phyloP scores from a whole-genome alignment of 495 filamentous ascomycete species.

The Trichoderma virens region DNA sequence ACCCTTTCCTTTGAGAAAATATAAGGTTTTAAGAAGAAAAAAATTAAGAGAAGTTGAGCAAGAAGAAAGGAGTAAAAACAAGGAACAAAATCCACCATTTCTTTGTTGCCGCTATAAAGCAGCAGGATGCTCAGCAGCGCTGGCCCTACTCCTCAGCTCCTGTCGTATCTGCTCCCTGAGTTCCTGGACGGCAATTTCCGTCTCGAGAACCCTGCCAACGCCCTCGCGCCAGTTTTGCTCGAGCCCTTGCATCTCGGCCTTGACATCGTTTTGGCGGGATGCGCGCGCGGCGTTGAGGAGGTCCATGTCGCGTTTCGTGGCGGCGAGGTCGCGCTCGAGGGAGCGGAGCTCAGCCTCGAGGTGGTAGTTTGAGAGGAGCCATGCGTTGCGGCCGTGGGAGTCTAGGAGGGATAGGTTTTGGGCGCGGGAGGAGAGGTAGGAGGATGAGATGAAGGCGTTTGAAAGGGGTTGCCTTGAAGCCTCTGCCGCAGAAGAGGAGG shows the following conservation, averaged over 20 bases:
- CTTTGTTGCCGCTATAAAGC: too few species aligned
- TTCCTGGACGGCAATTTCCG: slow-evolving; percentile 65
- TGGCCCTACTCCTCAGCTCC: slow-evolving; percentile 18
- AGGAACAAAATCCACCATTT: background rate
- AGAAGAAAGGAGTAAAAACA: background rate
- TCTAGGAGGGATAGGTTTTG: slow-evolving; percentile 70
- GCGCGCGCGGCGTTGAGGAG: slow-evolving; percentile 62
- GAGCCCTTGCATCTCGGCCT: slow-evolving; percentile 57
- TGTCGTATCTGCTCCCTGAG: slow-evolving; percentile 43
- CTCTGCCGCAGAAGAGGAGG: slow-evolving; percentile 16
- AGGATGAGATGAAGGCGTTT: slow-evolving; percentile 54
- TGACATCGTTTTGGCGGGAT: slow-evolving; percentile 57
- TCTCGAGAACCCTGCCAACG: slow-evolving; percentile 63
- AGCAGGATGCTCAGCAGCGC: background rate
- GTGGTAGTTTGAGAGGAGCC: slow-evolving; percentile 77
- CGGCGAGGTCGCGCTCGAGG: slow-evolving; percentile 73
- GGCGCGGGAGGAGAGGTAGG: slow-evolving; percentile 58
- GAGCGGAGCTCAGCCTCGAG: slow-evolving; percentile 61
- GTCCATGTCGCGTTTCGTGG: slow-evolving; percentile 56
- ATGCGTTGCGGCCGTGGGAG: slow-evolving; percentile 77
- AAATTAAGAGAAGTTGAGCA: too few species aligned
- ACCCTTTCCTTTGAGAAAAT: too few species aligned
- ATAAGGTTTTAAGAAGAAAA: background rate
- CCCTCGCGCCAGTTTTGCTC: slow-evolving; percentile 69
- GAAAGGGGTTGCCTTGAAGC: slow-evolving; percentile 14